These are phyloP conservation scores for Penicillium decumbens DNA, from an alignment of 2,329 filamentous ascomycete species.

Conservation along the genomic window DNA sequence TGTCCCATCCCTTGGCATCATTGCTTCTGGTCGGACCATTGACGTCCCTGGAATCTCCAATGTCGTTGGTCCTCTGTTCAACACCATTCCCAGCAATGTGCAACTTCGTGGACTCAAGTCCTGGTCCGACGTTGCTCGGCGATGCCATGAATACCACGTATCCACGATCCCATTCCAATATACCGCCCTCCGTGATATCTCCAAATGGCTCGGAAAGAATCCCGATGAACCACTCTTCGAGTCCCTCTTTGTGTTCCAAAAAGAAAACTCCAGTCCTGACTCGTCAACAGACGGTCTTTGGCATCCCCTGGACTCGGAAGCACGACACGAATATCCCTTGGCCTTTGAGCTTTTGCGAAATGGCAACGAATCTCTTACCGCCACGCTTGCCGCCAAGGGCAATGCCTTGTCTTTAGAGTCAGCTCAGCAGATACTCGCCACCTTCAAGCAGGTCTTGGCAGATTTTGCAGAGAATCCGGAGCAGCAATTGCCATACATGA, in stretches of 20 bases:
- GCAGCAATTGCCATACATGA: slow-evolving; percentile 13
- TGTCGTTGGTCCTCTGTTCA: slow-evolving; percentile 80
- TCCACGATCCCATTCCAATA: slow-evolving; percentile 68
- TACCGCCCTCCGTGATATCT: slow-evolving; percentile 70
- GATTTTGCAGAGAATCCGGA: slow-evolving; percentile 34
- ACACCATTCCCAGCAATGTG: slow-evolving; percentile 72
- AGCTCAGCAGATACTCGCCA: slow-evolving; percentile 40
- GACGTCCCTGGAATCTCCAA: slow-evolving; percentile 59
- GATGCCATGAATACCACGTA: slow-evolving; percentile 68
- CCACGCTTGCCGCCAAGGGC: slow-evolving; percentile 59
- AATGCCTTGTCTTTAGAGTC: slow-evolving; percentile 36
- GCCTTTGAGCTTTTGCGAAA: slow-evolving; percentile 67
- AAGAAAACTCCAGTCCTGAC: slow-evolving; percentile 34
- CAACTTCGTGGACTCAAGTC: slow-evolving; percentile 43
- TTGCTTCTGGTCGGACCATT: slow-evolving; percentile 73
- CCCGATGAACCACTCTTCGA: slow-evolving; percentile 64
- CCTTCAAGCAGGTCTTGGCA: slow-evolving; percentile 41
- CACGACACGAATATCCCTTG: slow-evolving; percentile 64
- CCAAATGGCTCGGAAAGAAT: slow-evolving; percentile 66
- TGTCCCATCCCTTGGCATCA: slow-evolving; percentile 61
- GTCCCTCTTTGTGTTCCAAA: slow-evolving; percentile 76
- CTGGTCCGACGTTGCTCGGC: slow-evolving; percentile 57
- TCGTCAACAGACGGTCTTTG: slow-evolving; percentile 47
- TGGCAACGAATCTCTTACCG: slow-evolving; percentile 45
- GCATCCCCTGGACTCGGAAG: slow-evolving; percentile 48